These are phyloP conservation scores for Vicia faba DNA, from an alignment of 306 rosid species.

Conservation along the genomic window DNA sequence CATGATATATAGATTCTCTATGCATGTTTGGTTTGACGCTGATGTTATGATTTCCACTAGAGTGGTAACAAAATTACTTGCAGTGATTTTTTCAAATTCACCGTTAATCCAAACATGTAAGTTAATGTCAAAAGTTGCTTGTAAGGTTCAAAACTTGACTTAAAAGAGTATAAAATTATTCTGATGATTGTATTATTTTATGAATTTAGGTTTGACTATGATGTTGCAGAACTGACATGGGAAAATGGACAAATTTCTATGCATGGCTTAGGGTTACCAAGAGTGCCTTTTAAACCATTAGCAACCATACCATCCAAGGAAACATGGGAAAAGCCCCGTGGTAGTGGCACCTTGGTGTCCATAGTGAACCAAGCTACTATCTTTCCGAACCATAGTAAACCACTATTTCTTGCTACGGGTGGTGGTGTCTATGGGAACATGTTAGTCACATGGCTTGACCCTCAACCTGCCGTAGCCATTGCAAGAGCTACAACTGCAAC, in stretches of 20 bases:
- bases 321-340: slow-evolving; percentile 86
- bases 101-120: background rate
- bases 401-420: background rate
- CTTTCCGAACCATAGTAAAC: slow-evolving; percentile 36
- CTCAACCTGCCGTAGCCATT: slow-evolving; percentile 1
- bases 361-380: slow-evolving; percentile 79
- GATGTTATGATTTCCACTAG: background rate
- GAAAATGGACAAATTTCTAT: slow-evolving; percentile 81
- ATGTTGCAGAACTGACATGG: slow-evolving; percentile 92
- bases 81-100: background rate
- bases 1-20: background rate
- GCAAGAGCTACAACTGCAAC: slow-evolving; percentile 4
- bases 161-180: background rate
- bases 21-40: background rate
- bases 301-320: slow-evolving; percentile 34
- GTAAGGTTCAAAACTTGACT: background rate
- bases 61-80: too few relatives aligned
- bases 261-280: slow-evolving; percentile 79
- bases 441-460: slow-evolving; percentile 54
- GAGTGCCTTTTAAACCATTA: slow-evolving; percentile 40
- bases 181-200: background rate
- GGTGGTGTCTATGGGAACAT: slow-evolving; percentile 18
- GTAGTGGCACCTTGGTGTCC: slow-evolving; percentile 82
- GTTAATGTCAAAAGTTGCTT: background rate
- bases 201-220: slow-evolving; percentile 68